Percentiles rank a stretch among this genome's conserved stretches.
These are phyloP conservation scores for Gilbertella persicaria DNA, from an alignment of 371 early-diverging fungal species.

Conservation along the genomic window DNA sequence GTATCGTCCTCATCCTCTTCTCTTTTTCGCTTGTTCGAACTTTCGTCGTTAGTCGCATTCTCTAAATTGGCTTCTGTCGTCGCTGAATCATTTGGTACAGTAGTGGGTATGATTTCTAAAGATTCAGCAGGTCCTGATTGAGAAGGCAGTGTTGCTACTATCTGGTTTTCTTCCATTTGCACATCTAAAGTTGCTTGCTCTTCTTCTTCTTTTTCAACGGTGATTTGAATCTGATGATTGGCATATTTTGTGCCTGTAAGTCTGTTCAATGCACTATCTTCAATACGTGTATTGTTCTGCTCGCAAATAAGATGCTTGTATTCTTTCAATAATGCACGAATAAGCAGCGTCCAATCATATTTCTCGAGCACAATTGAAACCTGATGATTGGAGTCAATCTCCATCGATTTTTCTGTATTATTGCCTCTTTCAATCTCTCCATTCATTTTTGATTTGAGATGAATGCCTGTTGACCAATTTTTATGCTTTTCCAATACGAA, in stretches of 20 bases:
- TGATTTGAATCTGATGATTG: conserved; percentile 7
- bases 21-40: conserved; percentile 7
- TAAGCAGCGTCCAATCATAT: conserved; percentile 4
- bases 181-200: background rate
- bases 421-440: background rate
- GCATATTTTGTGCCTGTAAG: background rate
- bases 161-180: background rate
- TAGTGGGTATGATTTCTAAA: too few species aligned
- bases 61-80: background rate
- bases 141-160: background rate
- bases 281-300: background rate
- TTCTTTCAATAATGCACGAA: conserved; percentile 11
- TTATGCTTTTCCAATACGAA: conserved; percentile 34
- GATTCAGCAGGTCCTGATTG: background rate
- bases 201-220: conserved; percentile 3
- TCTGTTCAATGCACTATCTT: background rate
- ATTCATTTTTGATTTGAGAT: conserved; percentile 14
- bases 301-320: conserved; percentile 5
- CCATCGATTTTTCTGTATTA: background rate
- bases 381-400: background rate
- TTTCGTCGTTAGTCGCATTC: background rate
- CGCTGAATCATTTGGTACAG: background rate
- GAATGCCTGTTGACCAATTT: conserved; percentile 37
- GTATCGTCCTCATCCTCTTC: conserved; percentile 10
- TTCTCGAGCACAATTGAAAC: conserved; percentile 5